phyloP scores from a whole-genome alignment of 225 moss, liverwort and hornwort species.

The Asterella californica region DNA sequence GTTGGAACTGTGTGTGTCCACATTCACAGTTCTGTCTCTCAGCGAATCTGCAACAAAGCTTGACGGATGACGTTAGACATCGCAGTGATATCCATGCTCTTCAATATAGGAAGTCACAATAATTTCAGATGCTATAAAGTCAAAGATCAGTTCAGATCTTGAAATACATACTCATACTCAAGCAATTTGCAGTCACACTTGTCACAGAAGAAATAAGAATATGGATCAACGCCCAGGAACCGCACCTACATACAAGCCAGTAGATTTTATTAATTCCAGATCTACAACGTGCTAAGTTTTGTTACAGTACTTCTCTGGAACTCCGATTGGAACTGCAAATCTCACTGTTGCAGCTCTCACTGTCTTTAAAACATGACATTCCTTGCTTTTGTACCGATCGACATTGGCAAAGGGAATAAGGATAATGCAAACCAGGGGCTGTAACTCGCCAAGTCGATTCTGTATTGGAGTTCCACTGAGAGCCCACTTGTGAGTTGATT shows the following conservation, averaged over 20 bases:
- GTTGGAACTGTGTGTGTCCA: constrained; percentile 45
- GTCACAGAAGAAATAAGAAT: constrained; percentile 59
- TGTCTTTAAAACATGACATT: no score
- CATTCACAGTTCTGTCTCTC: constrained; percentile 51
- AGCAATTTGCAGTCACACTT: constrained; percentile 61
- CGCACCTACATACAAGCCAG: constrained; percentile 40
- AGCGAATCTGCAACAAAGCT: neutral
- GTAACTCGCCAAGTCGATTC: constrained; percentile 60
- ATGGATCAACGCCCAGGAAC: constrained; percentile 58
- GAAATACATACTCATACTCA: constrained; percentile 45
- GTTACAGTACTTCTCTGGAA: neutral
- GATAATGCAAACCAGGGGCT: constrained; percentile 45
- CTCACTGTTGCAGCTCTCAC: neutral
- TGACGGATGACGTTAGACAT: neutral
- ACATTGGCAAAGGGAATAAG: neutral
- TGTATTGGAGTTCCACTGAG: constrained; percentile 69
- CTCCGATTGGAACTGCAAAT: neutral
- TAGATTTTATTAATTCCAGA: neutral
- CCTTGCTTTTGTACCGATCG: no score
- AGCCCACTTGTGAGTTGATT: constrained; percentile 57
- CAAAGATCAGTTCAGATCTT: neutral
- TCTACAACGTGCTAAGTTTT: no score
- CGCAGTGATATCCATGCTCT: neutral
- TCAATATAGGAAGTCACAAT: neutral
- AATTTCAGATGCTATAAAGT: neutral